Evolutionary conservation across 2,329 filamentous ascomycete species (phyloP).

Genomic region (Diaporthe ilicicola): DNA sequence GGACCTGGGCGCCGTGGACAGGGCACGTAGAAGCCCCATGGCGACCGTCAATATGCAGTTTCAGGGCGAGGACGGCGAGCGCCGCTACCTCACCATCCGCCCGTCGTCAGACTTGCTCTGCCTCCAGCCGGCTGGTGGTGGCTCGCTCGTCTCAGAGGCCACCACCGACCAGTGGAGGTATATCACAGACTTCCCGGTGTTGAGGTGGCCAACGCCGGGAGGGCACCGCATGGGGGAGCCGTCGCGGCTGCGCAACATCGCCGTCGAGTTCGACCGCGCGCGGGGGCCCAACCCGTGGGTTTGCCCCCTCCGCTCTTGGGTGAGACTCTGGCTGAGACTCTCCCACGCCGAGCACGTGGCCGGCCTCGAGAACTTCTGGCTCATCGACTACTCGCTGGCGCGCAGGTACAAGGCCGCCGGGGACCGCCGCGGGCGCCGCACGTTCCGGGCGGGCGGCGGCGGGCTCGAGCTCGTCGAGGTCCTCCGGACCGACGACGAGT

Average conservation of each 20-base stretch:
- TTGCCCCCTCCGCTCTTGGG: no score
- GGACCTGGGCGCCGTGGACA: no score
- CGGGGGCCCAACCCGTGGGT: not conserved
- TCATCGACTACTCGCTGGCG: not conserved
- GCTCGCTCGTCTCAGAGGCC: not conserved
- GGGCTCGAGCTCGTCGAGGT: not conserved
- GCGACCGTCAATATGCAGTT: not conserved
- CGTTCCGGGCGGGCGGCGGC: not conserved
- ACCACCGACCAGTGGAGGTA: rapidly evolving
- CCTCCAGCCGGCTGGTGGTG: not conserved
- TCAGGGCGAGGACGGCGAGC: not conserved
- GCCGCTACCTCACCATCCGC: not conserved
- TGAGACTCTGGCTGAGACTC: no score
- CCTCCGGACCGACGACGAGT: not conserved
- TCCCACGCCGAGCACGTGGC: no score
- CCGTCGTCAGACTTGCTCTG: not conserved
- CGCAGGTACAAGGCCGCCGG: not conserved
- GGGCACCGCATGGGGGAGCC: not conserved
- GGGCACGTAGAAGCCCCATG: no score
- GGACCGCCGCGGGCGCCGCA: not conserved
- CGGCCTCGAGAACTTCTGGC: not conserved
- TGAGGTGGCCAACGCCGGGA: not conserved
- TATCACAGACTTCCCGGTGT: not conserved
- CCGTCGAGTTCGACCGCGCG: not conserved
- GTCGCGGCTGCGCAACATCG: not conserved